A percentile compares a stretch with the other conserved stretches of the same genome.
Conservation (phyloP, 2,329 filamentous ascomycete species). For the Nemania abortiva region DNA sequence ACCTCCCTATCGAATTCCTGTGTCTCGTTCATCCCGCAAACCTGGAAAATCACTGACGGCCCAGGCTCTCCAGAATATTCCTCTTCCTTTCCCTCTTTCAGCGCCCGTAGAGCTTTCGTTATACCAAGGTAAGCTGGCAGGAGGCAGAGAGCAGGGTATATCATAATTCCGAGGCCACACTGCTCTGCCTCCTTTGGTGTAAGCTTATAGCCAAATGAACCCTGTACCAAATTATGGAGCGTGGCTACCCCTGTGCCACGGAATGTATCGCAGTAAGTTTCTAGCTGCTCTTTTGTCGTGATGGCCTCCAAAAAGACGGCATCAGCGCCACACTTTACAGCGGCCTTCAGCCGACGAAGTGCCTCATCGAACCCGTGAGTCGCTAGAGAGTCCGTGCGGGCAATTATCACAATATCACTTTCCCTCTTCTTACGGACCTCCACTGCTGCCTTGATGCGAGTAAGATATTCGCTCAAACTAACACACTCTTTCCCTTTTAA, state of each 20-base stretch:
- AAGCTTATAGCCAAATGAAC: slow-evolving; percentile 16
- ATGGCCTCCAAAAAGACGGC: slow-evolving; percentile 65
- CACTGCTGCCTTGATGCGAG: slow-evolving; percentile 51
- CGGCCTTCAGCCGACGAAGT: slow-evolving; percentile 57
- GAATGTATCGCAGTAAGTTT: slow-evolving; percentile 19
- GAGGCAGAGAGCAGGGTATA: slow-evolving; percentile 21
- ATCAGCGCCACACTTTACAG: slow-evolving; percentile 63
- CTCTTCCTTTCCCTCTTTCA: slow-evolving; percentile 13
- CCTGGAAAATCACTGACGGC: slow-evolving; percentile 17
- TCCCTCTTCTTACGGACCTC: slow-evolving; percentile 54
- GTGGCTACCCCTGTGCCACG: slow-evolving; percentile 19
- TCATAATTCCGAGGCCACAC: slow-evolving; percentile 17
- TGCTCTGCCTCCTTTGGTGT: slow-evolving; percentile 19
- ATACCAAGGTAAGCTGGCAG: slow-evolving; percentile 22
- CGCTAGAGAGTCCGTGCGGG: slow-evolving; percentile 66
- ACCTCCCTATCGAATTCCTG: slow-evolving; percentile 19
- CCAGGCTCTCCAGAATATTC: not conserved
- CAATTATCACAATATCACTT: slow-evolving; percentile 68
- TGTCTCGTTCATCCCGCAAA: slow-evolving; percentile 27
- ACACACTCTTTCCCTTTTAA: slow-evolving; percentile 54
- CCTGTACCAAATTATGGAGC: slow-evolving; percentile 26
- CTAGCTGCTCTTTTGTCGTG: slow-evolving; percentile 52
- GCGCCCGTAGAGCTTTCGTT: slow-evolving; percentile 15
- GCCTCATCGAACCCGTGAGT: slow-evolving; percentile 63
- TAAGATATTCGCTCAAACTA: slow-evolving; percentile 44